Conservation (phyloP, 2,329 filamentous ascomycete species). For the Sporothrix humicola region DNA sequence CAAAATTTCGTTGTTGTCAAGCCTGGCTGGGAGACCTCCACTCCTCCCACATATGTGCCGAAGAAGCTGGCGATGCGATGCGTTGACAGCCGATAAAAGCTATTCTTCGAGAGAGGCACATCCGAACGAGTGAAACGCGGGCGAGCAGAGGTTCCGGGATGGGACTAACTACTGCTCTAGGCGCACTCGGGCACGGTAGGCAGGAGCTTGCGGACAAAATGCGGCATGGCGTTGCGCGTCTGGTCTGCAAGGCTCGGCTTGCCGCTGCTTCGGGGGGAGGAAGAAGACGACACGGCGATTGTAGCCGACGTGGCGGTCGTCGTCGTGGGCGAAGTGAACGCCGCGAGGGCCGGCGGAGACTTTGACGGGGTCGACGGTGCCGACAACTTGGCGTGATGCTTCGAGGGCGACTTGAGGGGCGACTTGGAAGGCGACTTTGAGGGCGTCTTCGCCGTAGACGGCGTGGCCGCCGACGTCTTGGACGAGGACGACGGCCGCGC, state of each 20-base stretch:
- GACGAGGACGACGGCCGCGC: slow-evolving; percentile 42
- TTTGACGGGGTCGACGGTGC: slow-evolving; percentile 15
- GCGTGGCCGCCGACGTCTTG: slow-evolving; percentile 34
- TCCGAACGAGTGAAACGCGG: slow-evolving; percentile 20
- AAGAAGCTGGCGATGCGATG: not conserved
- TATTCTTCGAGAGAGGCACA: slow-evolving; percentile 3
- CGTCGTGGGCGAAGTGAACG: slow-evolving; percentile 19
- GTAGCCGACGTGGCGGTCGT: slow-evolving; percentile 28
- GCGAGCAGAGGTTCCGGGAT: not conserved
- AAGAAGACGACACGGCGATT: slow-evolving; percentile 37
- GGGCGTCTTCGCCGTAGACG: slow-evolving; percentile 37
- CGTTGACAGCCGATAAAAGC: not conserved
- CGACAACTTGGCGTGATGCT: slow-evolving; percentile 46
- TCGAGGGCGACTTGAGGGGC: slow-evolving; percentile 25
- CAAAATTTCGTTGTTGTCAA: not conserved
- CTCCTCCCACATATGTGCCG: slow-evolving; percentile 18
- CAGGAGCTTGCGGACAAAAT: slow-evolving; percentile 48
- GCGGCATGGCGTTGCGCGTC: slow-evolving; percentile 46
- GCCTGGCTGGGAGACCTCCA: not conserved
- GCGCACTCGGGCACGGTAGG: slow-evolving; percentile 43
- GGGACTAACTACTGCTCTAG: not conserved
- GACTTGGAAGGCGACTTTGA: slow-evolving; percentile 24
- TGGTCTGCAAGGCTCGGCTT: slow-evolving; percentile 45
- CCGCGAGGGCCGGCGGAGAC: slow-evolving; percentile 22
- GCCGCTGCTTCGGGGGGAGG: slow-evolving; percentile 42